Base-by-base conservation (phyloP, 768 basidiomycete species). In the Mycena indigotica region DNA sequence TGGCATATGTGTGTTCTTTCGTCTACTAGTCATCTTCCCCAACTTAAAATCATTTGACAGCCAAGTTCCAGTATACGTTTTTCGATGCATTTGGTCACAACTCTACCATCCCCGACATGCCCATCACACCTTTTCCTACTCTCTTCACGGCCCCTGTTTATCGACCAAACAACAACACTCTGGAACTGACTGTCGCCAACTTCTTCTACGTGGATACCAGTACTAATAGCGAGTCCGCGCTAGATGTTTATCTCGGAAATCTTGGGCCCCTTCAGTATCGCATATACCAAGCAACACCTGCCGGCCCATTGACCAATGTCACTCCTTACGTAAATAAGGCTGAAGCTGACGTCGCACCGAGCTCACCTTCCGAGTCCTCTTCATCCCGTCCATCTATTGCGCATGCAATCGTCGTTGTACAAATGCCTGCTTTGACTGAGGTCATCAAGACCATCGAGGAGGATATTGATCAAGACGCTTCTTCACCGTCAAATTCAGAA, bases 41-140 rank as follows among this genome's bases (percentile, higher is more conserved):
- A 44, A 2, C n/a, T n/a, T n/a, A n/a, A n/a, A n/a, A n/a, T n/a
- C n/a, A n/a, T n/a, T n/a, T 16, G 23, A 28, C 24, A 94, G 92
- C 93, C 53, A 93, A 94, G 73, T 95, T 94, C 73, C 91, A 94
- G 66, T 95, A 95, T 70, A 93, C 92, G 17, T 96, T 96, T 71
- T 95, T 95, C 69, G 91, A 95, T 66, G 90, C 91, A 4, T 88
- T 91, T 70, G 89, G 89, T 15, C 85, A 90, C 65, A 91, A 86
- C 67, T 87, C 81, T 67, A 84, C 77, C 50, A 85, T 91, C 67
- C 89, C 92, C 49, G 85, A 86, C 58, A 76, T 84, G 66, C 86
- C 91, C 23, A 90, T 97, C 62, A 94, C 94, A 0, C 93, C 95
- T 1, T 91, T 95, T 73, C 95, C 95, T 0, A 91, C 89, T 4